Evolutionary conservation across 352 stramenopile species (phyloP), one percentile per base, ranked within the genome.

Genomic region (Globisporangium uncinulatum): DNA sequence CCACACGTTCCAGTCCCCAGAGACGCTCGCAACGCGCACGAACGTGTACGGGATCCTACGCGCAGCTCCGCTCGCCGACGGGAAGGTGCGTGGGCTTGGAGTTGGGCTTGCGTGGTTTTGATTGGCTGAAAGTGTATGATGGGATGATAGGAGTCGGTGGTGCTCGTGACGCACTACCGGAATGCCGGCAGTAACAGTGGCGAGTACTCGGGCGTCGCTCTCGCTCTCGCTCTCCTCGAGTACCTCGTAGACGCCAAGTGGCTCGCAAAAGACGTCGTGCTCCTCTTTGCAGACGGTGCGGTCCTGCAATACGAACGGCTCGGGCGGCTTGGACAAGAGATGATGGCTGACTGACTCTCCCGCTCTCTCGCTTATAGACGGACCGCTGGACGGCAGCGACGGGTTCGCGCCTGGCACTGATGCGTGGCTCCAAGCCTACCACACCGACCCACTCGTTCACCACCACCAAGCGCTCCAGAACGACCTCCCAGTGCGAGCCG

Each of bases 11-110:
- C 36, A 65, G 42, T 59, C 61, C 9, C 11, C 13, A 13, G 32
- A 14, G 42, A n/a, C 39, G 7, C 42, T n/a, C 31, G 31, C 37
- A 4, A 60, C 71, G 31, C 71, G 73, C 15, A 85, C 73, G 4
- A 94, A 92, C 49, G 64, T 90, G 11, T 94, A 92, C 53, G 84
- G 77, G n/a, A 76, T 94, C 50, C 50, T 94, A n/a, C 68, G 76
- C n/a, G 84, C 82, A 0, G 76, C 80, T 6, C 84, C 84, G 4
- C 55, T 92, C 17, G 80, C 72, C 10, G 84, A 94, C 59, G 71
- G 80, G 42, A 92, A 94, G 65, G 80, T 85, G 54, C 2, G 15
- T 15, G 21, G 10, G n/a, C 34, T 15, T 9, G 43, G 15, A 1
- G 5, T 1, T 49, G 39, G 19, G 0, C 15, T 10, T 10, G 6